Evolutionary conservation across 129 eudicot genomes (phyloP), one percentile per base, ranked within the genome.

Genomic region (Chrysanthemum lavandulifolium): DNA sequence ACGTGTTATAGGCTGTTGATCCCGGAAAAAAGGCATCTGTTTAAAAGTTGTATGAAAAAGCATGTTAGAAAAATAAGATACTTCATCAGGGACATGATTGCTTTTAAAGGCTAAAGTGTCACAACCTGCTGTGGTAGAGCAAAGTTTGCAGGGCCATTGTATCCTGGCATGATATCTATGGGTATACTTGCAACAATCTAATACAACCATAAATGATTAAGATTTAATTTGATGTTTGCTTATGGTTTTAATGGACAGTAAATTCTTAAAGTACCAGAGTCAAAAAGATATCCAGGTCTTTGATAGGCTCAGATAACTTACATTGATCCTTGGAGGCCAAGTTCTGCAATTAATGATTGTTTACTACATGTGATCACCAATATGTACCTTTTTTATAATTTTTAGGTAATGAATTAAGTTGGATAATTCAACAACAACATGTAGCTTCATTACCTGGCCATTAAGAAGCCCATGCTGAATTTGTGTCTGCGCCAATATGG

Each of bases 21-120:
- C 98, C 97, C 73, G 93, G 97, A n/a, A 72, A 94, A 94, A 74
- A 90, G 98, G 76, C 98, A 94, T 79, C 86, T 84, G 74, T 94
- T 82, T 76, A 94, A 73, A 47, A 96, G 91, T 96, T 94, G 84
- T 15, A 78, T 49, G 25, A 43, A 33, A 85, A 57, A 63, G 53
- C 60, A 68, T 19, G 62, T 48, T 19, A 77, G 40, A 80, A 51
- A 40, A 45, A 66, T 36, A 13, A 47, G 66, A 0, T 5, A 12
- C 23, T 14, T 1, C 36, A 73, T 4, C 27, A 43, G 29, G 70
- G 4, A 54, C 7, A 36, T 21, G 27, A n/a, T 55, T 56, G 18
- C 13, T 18, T 36, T 51, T 76, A 10, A n/a, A 57, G 13, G 31
- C 2, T 6, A 9, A 54, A 36, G 50, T 61, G 54, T 54, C 52